Evolutionary conservation across 228 moss, liverwort and hornwort genomes (phyloP).

Genomic region (Sphagnum magellanicum): DNA sequence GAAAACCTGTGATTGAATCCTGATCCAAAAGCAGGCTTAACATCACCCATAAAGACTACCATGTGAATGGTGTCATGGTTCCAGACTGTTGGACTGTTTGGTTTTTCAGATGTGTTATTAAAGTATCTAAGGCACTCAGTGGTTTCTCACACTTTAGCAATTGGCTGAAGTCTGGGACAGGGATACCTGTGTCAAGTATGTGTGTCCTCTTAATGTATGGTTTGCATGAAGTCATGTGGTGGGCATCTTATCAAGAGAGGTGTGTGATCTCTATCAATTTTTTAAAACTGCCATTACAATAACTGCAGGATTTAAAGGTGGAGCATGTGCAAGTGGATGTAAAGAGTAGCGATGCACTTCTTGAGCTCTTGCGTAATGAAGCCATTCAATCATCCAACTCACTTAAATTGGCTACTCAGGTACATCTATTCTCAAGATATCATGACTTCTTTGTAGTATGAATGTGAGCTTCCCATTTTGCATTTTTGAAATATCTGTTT

Average conservation of each 20-base stretch:
- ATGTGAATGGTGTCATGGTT: no score
- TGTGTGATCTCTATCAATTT: background rate
- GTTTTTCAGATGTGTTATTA: no score
- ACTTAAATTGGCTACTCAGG: constrained; percentile 37
- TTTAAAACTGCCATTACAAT: background rate
- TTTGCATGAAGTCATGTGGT: background rate
- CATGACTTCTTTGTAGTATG: background rate
- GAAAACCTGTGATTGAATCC: no score
- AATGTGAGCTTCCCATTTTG: constrained; percentile 9
- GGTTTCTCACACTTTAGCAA: background rate
- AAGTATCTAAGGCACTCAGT: background rate
- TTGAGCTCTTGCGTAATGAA: constrained; percentile 39
- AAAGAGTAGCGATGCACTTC: constrained; percentile 31
- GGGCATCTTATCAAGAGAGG: background rate
- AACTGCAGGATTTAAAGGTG: constrained; percentile 23
- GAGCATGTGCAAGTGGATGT: constrained; percentile 34
- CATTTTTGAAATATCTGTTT: no score
- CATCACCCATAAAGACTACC: no score
- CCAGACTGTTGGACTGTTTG: no score
- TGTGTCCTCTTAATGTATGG: background rate
- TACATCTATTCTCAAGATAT: constrained; percentile 1
- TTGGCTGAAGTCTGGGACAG: no score
- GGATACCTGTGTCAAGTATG: no score
- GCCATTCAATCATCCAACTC: constrained; percentile 34
- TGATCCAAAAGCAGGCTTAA: no score